Evolutionary conservation across 2,329 filamentous ascomycete species (phyloP), one percentile per base, ranked within the genome.

Genomic region (Exophiala alcalophila): DNA sequence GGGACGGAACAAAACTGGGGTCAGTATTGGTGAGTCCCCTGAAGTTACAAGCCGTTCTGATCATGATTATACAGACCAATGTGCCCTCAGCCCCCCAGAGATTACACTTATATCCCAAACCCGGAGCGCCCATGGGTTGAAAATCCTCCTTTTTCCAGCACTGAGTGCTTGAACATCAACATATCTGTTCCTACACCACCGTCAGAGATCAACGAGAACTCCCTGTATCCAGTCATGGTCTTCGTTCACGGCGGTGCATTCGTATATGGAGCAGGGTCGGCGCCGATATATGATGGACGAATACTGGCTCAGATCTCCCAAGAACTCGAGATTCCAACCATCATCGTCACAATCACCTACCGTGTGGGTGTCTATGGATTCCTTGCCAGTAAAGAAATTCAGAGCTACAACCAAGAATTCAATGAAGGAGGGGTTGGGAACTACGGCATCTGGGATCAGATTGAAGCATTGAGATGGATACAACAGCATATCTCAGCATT

Each of bases 381-480:
- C 46, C 47, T 76, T 30, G 71, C 70, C 4, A 75, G 72, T 0
- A 55, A 65, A 29, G 72, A 73, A 36, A 58, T 77, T 11, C 62
- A 65, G 7, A 25, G 29, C 16, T 38, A 4, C 59, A 66, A 16
- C 66, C 66, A 65, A 28, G 72, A 73, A 33, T 57, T 76, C n/a
- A 61, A 65, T 27, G 37, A 30, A 30, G 3, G 14, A 30, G 28
- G 28, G 8, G 28, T 30, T 15, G 28, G 28, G 8, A 65, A 65
- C 23, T 50, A 63, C 19, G 62, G 61, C n/a, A 63, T 84, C 46
- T 69, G 72, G 50, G 81, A 85, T 57, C 80, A 84, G 61, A 69
- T 73, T 45, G 56, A 73, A 11, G 67, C 77, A 9, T 65, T 84
- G 16, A 63, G 70, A 43, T 84, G 81, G 81, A 72, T 84, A 16